These are phyloP conservation scores for Phytomonas sp. DNA, from an alignment of 208 protist species.

Conservation along the genomic window DNA sequence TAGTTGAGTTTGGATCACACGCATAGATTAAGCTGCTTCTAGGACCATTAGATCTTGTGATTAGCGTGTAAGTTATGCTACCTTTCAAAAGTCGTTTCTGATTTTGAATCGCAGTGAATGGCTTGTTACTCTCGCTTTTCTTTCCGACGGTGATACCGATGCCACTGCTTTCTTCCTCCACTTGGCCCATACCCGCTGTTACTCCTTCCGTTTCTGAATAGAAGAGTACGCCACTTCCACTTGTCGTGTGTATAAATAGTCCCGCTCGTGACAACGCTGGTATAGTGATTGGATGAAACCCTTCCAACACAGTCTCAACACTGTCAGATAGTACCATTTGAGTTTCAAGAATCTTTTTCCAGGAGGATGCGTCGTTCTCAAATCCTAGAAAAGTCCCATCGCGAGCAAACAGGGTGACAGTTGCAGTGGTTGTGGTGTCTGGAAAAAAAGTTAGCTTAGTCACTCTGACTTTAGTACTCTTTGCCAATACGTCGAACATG, in stretches of 20 bases:
- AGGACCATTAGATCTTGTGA: constrained; percentile 37
- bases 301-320: constrained; percentile 41
- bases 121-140: constrained; percentile 61
- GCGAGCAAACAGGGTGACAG: constrained; percentile 61
- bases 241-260: constrained; percentile 82
- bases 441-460: constrained; percentile 71
- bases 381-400: constrained; percentile 68
- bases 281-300: constrained; percentile 68
- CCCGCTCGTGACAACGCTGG: constrained; percentile 46
- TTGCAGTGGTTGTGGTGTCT: constrained; percentile 51
- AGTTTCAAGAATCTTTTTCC: constrained; percentile 47
- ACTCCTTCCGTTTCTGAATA: constrained; percentile 80
- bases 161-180: constrained; percentile 77
- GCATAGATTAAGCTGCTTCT: constrained; percentile 60
- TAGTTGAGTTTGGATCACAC: neutral
- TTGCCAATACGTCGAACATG: constrained; percentile 87
- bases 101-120: constrained; percentile 65
- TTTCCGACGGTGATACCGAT: constrained; percentile 86
- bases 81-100: constrained; percentile 72
- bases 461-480: constrained; percentile 54
- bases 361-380: constrained; percentile 36
- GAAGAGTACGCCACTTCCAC: constrained; percentile 68
- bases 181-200: constrained; percentile 43
- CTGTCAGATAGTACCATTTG: constrained; percentile 48
- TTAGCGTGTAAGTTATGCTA: constrained; percentile 70